Base-by-base conservation (phyloP, 805 yeast genomes). In the Saccharomyces mikatae region DNA sequence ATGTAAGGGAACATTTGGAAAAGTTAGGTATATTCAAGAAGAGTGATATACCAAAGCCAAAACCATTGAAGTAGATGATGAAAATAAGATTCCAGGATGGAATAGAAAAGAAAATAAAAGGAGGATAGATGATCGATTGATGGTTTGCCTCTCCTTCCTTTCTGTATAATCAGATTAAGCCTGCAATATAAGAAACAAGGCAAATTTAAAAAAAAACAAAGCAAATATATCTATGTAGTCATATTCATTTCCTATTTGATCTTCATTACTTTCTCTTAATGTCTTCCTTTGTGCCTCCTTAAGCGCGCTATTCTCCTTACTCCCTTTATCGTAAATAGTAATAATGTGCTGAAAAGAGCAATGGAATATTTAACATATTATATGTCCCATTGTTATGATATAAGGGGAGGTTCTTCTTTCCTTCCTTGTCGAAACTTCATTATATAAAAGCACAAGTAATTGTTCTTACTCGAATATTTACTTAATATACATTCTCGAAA, bases 1-100 rank as follows among this genome's bases (percentile, higher is more conserved):
- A 78, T 68, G 87, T 89, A 69, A 86, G 90, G 72, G 81, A 78
- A 24, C 75, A 77, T 50, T 78, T 91, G 69, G 86, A 79, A 57
- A 66, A 62, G 14, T 32, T 58, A 22, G 71, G 68, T 6, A 14
- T 71, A 9, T 62, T 65, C 51, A 53, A 41, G 26, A 29, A 36
- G n/a, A 56, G 58, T 58, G 26, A 57, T 58, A 57, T 44, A 28
- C 50, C 28, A 22, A 54, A 46, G 50, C 58, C 55, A 44, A 57
- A 54, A 50, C 53, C 55, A 27, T 44, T 52, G 10, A 17, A 17
- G 44, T 36, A 36, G 44, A 36, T n/a, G 22, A 17, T 36, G 24
- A 17, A 36, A 36, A 8, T 36, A 52, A 57, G 48, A 47, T 47
- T 41, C 53, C 47, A 13, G 13, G 17, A 29, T 49, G 41, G 8